Evolutionary conservation across 1,139 yeast species (phyloP).

Genomic region (Blastobotrys illinoisensis): DNA sequence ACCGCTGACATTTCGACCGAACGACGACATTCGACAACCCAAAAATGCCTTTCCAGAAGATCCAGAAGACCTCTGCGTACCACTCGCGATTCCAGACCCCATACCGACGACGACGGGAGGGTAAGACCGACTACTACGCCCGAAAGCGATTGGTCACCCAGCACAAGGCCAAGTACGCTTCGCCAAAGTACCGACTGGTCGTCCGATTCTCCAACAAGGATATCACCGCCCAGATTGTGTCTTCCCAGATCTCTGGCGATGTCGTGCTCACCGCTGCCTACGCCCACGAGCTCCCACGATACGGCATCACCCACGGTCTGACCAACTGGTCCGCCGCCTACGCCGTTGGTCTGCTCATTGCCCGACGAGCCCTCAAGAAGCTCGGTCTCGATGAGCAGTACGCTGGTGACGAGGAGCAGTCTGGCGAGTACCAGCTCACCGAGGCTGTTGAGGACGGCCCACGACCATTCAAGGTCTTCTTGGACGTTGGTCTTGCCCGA

Average conservation of each 20-base stretch:
- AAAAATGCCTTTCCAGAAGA: constrained; percentile 74
- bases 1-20: neutral
- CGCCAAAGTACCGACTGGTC: constrained; percentile 99
- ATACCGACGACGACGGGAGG: constrained; percentile 99
- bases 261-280: constrained; percentile 95
- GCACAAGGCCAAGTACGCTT: constrained; percentile 99
- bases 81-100: constrained; percentile 99
- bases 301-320: constrained; percentile 98
- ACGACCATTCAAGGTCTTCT: constrained; percentile 99
- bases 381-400: constrained; percentile 98
- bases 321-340: constrained; percentile 99
- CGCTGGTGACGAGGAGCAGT: constrained; percentile 98
- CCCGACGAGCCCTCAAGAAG: constrained; percentile 98
- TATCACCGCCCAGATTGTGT: constrained; percentile 95
- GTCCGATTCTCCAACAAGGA: constrained; percentile 99
- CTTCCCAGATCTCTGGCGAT: constrained; percentile 97
- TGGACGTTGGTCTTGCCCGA: constrained; percentile 99
- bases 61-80: constrained; percentile 82
- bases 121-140: constrained; percentile 99
- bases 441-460: constrained; percentile 99
- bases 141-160: constrained; percentile 99
- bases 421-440: constrained; percentile 97
- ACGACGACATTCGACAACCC: constrained; percentile 6
- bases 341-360: constrained; percentile 97
- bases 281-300: constrained; percentile 97